Conservation (phyloP, 2,329 filamentous ascomycete species). For the Ploettnerulaceae sp. region DNA sequence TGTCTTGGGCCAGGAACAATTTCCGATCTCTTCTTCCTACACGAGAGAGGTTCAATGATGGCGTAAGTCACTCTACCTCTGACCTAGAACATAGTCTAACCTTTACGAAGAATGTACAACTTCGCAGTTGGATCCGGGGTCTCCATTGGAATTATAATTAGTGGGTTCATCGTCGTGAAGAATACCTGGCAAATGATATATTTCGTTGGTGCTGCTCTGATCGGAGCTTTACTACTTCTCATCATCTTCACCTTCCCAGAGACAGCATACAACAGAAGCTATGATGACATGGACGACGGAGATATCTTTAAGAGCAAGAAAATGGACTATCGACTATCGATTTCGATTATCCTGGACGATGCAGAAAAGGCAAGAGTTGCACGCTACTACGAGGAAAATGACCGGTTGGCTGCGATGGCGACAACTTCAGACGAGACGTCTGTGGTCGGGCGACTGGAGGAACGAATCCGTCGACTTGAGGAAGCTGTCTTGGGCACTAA, state of each 20-base stretch:
- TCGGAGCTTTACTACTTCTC: constrained; percentile 45
- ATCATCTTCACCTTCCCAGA: constrained; percentile 52
- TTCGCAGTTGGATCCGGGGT: constrained; percentile 27
- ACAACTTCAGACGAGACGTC: background rate
- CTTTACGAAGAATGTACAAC: constrained; percentile 11
- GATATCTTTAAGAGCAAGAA: constrained; percentile 18
- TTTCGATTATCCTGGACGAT: constrained; percentile 13
- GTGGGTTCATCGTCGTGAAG: constrained; percentile 39
- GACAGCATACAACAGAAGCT: constrained; percentile 43
- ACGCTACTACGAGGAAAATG: constrained; percentile 9
- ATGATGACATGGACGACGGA: constrained; percentile 20
- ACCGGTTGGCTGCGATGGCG: background rate
- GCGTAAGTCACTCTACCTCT: constrained; percentile 34
- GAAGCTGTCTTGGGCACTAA: constrained; percentile 12
- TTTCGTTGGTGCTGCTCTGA: constrained; percentile 43
- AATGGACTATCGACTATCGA: constrained; percentile 18
- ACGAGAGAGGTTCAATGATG: constrained; percentile 50
- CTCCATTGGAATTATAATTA: constrained; percentile 30
- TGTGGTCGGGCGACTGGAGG: constrained; percentile 11
- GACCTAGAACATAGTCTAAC: background rate
- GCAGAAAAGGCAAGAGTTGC: constrained; percentile 13
- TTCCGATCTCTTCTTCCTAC: constrained; percentile 51
- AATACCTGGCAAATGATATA: constrained; percentile 49
- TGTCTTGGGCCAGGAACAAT: constrained; percentile 45
- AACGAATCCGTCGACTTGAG: constrained; percentile 18